phyloP scores from a whole-genome alignment of 1,284 basidiomycete species.

The Ceratorhiza oryzae-sativae region DNA sequence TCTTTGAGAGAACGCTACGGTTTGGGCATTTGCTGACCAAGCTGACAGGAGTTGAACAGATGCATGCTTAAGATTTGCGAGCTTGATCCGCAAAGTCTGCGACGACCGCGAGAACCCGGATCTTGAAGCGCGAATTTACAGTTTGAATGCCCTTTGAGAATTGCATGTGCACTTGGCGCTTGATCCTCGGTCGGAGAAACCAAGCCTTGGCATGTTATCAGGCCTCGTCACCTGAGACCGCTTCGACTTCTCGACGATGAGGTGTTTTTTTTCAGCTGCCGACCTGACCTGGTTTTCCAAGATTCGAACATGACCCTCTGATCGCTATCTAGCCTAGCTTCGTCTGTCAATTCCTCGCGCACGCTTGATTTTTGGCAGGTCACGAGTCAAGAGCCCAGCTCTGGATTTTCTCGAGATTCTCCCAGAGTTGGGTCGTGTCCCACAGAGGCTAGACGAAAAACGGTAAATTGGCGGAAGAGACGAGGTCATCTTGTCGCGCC shows the following conservation, averaged over 20 bases:
- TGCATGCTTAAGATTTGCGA: neutral
- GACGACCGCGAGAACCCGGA: neutral
- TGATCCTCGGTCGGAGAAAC: conserved; percentile 20
- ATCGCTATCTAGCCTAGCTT: too few species aligned
- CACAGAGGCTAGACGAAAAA: neutral
- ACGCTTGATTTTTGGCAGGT: too few species aligned
- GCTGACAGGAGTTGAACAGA: too few species aligned
- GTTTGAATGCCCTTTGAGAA: neutral
- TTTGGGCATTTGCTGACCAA: neutral
- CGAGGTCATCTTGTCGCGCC: neutral
- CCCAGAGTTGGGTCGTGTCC: neutral
- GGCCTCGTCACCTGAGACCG: conserved; percentile 20
- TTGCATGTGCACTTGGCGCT: neutral
- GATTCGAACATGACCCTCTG: too few species aligned
- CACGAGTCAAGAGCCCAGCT: neutral
- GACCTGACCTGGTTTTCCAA: too few species aligned
- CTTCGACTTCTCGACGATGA: too few species aligned
- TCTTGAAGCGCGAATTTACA: too few species aligned
- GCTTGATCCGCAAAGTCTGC: conserved; percentile 10
- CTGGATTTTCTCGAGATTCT: neutral
- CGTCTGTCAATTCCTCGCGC: too few species aligned
- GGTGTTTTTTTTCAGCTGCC: too few species aligned
- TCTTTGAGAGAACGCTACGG: too few species aligned
- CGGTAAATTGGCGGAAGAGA: conserved; percentile 30
- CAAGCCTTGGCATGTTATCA: neutral